Base-by-base conservation (phyloP, 305 asterid genomes). In the Fraxinus floribunda region DNA sequence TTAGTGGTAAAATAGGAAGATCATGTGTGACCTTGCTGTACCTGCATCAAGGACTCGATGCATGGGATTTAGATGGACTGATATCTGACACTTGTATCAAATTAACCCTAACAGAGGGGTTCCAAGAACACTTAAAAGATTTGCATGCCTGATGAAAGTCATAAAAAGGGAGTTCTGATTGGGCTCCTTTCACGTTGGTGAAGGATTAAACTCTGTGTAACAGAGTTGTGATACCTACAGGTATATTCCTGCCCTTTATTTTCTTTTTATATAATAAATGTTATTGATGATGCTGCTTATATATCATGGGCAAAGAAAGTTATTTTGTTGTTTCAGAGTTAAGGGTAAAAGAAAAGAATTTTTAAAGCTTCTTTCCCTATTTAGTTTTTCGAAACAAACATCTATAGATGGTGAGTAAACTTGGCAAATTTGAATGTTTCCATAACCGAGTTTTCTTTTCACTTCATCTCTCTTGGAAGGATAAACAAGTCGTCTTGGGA, bases 141-240 rank as follows among this genome's bases (percentile, higher is more conserved):
- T 84, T 81, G 88, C 70, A 18, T 79, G 80, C 74, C 24, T 66
- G 79, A 79, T 78, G 86, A 84, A 83, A 57, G 79, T 68, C 36
- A 22, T 22, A 64, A 24, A 8, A 11, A 11, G 71, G 86, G 89
- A 85, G 82, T 85, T 90, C 91, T 87, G 64, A 55, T 55, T 55
- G 64, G 64, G 24, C 64, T 52, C 86, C 90, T 92, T 89, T 87
- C 90, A 72, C 86, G 90, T 91, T 92, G 97, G 93, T 90, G 92
- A 90, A 86, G 91, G 94, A 87, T 83, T 86, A 79, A 85, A 85
- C 87, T 90, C 88, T 89, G 82, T 44, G 84, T 83, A 86, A 85
- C 82, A 70, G 89, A 83, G 87, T 91, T 92, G 87, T 39, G 75
- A 88, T 86, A 86, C 95, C 93, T 88, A 89, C 91, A 89, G 97